These are phyloP conservation scores for Lactarius indigo DNA, from an alignment of 768 basidiomycete genomes.

Conservation along the genomic window DNA sequence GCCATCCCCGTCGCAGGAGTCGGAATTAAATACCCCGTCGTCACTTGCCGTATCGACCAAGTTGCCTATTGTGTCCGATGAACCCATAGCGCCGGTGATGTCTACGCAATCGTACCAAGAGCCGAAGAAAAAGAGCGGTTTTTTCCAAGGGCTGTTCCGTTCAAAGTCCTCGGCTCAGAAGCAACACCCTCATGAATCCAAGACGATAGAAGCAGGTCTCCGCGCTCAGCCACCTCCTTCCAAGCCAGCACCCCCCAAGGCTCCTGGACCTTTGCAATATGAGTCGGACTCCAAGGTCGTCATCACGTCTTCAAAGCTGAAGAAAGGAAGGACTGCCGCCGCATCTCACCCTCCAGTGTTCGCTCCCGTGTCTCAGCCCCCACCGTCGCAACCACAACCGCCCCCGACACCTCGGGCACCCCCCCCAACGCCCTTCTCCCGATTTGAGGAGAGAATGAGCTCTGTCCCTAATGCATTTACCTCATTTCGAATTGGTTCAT, in stretches of 20 bases:
- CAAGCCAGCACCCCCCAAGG: constrained; percentile 9
- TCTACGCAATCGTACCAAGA: constrained; percentile 25
- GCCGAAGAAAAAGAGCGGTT: constrained; percentile 25
- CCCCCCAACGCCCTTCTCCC: constrained; percentile 1
- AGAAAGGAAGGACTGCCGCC: neutral
- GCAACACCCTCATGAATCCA: constrained; percentile 8
- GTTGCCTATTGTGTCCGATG: constrained; percentile 20
- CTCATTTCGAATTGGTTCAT: constrained; percentile 59
- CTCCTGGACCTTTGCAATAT: constrained; percentile 8
- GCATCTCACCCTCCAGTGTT: neutral
- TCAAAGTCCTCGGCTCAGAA: constrained; percentile 24
- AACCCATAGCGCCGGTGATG: constrained; percentile 18
- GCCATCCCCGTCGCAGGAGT: constrained; percentile 24
- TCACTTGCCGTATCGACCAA: constrained; percentile 24
- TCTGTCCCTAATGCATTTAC: constrained; percentile 49
- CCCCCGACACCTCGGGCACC: neutral
- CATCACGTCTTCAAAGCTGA: constrained; percentile 11
- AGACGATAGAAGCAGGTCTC: constrained; percentile 6
- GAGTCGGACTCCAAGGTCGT: constrained; percentile 21
- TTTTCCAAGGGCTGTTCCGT: constrained; percentile 26
- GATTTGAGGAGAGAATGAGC: constrained; percentile 31
- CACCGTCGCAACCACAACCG: neutral
- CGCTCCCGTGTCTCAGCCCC: neutral
- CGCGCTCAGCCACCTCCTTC: constrained; percentile 9
- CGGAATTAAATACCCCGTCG: constrained; percentile 26